Base-by-base conservation (phyloP, 805 yeast species). In the Yamadazyma philogaea region DNA sequence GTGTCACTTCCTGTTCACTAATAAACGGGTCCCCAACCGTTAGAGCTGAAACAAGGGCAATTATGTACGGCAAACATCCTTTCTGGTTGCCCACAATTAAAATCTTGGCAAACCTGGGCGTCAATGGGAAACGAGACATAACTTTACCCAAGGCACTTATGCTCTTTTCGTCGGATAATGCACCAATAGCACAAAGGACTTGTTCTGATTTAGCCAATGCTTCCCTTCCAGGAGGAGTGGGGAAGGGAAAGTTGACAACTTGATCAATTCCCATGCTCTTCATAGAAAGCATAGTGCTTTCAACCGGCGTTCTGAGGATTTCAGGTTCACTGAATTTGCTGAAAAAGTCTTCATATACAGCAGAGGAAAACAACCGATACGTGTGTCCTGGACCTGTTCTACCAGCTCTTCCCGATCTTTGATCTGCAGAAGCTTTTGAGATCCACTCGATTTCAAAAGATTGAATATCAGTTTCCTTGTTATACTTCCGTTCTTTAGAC, bases 371-470 rank as follows among this genome's bases (percentile, higher is more conserved):
- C 11, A 93, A 63, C 46, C 99, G 71, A 60, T 93, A 93, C 60
- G 96, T 87, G 57, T 93, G 98, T 45, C 99, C 99, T 0, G 99
- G 97, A 0, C 98, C 99, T 0, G 96, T 90, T 75, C 98, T 83
- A 59, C 97, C 98, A 39, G 98, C 98, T 72, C 98, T 82, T 58
- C 98, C 98, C 15, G 95, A 68, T 68, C 99, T 77, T 70, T 93
- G 99, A 51, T 81, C 93, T 0, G 98, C 91, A 45, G 96, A 84
- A 1, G 99, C 99, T 55, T 93, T 89, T 36, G 96, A 84, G 3
- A 90, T 73, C 97, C 97, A 93, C 42, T 79, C 84, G 38, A 93
- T 75, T 56, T 87, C 93, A 63, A 85, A 95, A 46, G 95, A 85
- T 64, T 91, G 98, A 26, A 93, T 95, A 3, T 96, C 95, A 10